These are phyloP conservation scores for Urtica urens DNA, from an alignment of 306 rosid genomes.

Conservation along the genomic window DNA sequence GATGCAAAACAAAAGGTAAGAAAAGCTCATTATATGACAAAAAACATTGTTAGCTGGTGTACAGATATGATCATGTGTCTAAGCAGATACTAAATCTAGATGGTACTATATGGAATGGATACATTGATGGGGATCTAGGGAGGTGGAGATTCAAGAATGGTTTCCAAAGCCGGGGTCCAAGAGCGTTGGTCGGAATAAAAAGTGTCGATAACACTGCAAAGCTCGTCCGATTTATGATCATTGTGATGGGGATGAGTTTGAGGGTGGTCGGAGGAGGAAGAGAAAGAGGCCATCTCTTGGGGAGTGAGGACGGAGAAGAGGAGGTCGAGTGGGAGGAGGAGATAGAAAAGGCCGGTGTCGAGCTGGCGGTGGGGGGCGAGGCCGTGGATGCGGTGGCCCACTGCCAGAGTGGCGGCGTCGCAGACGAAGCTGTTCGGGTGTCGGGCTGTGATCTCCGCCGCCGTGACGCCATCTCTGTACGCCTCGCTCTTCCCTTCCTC, in stretches of 20 bases:
- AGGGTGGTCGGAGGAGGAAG: conserved; percentile 23
- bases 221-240: conserved; percentile 2
- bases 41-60: no score
- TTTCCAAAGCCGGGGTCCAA: conserved; percentile 82
- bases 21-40: no score
- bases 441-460: conserved; percentile 59
- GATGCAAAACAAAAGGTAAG: no score
- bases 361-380: conserved; percentile 57
- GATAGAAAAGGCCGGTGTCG: conserved; percentile 40
- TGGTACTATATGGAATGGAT: no score
- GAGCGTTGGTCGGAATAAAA: conserved; percentile 55
- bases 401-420: conserved; percentile 53
- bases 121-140: no score
- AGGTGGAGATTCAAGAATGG: conserved; percentile 54
- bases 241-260: no score
- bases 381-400: conserved; percentile 69
- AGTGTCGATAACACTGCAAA: conserved; percentile 18
- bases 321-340: conserved; percentile 79
- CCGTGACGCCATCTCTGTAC: conserved; percentile 45
- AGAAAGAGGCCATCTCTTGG: conserved; percentile 62
- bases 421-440: conserved; percentile 60
- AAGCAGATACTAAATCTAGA: no score
- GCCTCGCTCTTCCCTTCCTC: conserved; percentile 51
- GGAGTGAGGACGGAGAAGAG: conserved; percentile 72
- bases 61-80: no score